Base-by-base conservation (phyloP, 2,329 filamentous ascomycete species). In the Stagonosporopsis cucurbitacearum region DNA sequence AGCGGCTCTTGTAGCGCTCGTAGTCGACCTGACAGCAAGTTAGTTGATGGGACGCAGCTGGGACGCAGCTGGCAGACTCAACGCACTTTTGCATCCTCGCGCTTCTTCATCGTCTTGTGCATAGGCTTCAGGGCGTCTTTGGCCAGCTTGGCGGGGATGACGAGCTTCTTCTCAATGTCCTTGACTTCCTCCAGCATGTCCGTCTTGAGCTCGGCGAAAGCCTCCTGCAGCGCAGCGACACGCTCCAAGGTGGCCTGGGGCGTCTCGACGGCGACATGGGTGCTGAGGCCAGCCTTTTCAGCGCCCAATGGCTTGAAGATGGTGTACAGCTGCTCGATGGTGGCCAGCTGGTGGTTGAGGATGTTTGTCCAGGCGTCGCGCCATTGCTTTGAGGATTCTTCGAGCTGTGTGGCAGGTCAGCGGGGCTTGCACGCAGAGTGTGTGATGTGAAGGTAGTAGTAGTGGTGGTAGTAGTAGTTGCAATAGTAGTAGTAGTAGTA, bases 31-130 rank as follows among this genome's bases (percentile, higher is more conserved):
- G 64, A 25, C 39, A 19, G 49, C 11, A 9, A 11, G 58, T 69
- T 26, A 71, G 62, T 36, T 25, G 23, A 6, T 17, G 22, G 12
- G 11, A 17, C 2, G 7, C 15, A 37, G 17, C 13, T 19, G 19
- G 30, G n/a, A n/a, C n/a, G n/a, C n/a, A n/a, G n/a, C n/a, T n/a
- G n/a, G 9, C 20, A 19, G 1, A 15, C n/a, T 3, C 6, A 2
- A 15, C 69, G 9, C 57, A 84, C 82, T 78, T 91, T 88, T 76
- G 87, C 90, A 67, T 93, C 90, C 70, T 95, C 90, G 42, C 92
- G 82, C 75, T 91, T 92, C 78, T 94, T 95, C 69, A 96, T 91
- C 1, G 87, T 88, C 77, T 92, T 95, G 68, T 89, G 88, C 71
- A 95, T 81, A 2, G 89, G 87, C 62, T 87, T 85, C 57, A 94